These are phyloP conservation scores for Physaria fendleri DNA, from an alignment of 345 rosid species.

Conservation along the genomic window DNA sequence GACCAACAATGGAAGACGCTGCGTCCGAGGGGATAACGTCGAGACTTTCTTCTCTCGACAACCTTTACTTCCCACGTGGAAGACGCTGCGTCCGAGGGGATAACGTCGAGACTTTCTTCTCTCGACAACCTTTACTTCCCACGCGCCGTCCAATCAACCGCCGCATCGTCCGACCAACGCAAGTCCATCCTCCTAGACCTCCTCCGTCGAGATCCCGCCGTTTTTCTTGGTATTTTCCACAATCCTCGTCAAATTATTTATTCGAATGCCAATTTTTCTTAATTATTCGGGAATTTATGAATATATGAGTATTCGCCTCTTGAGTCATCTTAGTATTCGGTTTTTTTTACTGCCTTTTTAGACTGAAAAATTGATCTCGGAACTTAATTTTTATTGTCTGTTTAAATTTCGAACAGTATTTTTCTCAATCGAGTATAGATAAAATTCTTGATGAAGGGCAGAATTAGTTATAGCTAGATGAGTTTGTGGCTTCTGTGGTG, in stretches of 20 bases:
- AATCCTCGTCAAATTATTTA: neutral
- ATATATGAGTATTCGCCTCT: neutral
- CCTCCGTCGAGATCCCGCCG: slow-evolving; percentile 77
- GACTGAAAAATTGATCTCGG: neutral
- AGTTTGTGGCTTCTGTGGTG: neutral
- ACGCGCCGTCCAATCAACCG: slow-evolving; percentile 50
- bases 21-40: slow-evolving; percentile 55
- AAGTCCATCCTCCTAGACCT: slow-evolving; percentile 81
- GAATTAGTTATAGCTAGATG: neutral
- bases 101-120: slow-evolving; percentile 59
- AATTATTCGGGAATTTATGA: neutral
- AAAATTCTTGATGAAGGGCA: slow-evolving; percentile 45
- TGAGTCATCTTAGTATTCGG: neutral
- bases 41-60: slow-evolving; percentile 61
- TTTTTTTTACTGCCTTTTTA: neutral
- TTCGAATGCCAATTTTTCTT: neutral
- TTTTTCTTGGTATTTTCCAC: slow-evolving; percentile 55
- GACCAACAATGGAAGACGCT: slow-evolving; percentile 22
- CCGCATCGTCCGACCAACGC: slow-evolving; percentile 57
- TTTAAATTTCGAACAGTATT: too few species aligned
- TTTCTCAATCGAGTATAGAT: slow-evolving; percentile 37
- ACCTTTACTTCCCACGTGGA: slow-evolving; percentile 89
- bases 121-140: slow-evolving; percentile 80
- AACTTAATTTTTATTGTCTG: neutral
- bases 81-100: too few species aligned